phyloP scores from a whole-genome alignment of 306 rosid genomes.

The Hippophae rhamnoides region DNA sequence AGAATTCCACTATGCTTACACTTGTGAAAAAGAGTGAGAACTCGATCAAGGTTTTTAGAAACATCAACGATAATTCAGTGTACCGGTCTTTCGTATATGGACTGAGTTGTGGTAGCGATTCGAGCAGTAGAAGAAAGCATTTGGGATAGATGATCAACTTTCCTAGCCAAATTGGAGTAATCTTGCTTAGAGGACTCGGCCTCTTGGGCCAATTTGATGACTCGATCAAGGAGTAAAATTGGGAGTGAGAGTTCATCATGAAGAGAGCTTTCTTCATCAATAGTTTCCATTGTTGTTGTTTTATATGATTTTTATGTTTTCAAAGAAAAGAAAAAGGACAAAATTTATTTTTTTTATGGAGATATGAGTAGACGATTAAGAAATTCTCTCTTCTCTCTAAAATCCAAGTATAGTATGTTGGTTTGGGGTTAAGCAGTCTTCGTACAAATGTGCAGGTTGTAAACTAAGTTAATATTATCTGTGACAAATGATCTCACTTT shows the following conservation, averaged over 20 bases:
- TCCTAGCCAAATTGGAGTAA: conserved; percentile 41
- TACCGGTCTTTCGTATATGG: conserved; percentile 62
- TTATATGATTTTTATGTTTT: too few species aligned
- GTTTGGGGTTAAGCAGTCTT: too few species aligned
- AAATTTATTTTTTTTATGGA: too few species aligned
- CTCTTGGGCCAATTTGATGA: conserved; percentile 56
- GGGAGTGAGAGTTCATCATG: conserved; percentile 49
- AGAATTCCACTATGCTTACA: conserved; percentile 57
- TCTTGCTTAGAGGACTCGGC: conserved; percentile 56
- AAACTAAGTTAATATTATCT: too few species aligned
- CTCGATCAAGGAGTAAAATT: conserved; percentile 54
- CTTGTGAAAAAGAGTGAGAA: conserved; percentile 44
- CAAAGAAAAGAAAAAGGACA: too few species aligned
- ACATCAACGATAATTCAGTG: conserved; percentile 59
- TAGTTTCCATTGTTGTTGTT: conserved; percentile 29
- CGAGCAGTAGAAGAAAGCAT: conserved; percentile 57
- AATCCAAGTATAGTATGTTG: too few species aligned
- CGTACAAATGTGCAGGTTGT: too few species aligned
- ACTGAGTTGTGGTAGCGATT: conserved; percentile 30
- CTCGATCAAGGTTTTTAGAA: conserved; percentile 49
- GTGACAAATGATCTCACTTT: too few species aligned
- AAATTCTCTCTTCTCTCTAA: too few species aligned
- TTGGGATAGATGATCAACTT: conserved; percentile 48
- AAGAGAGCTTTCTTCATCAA: conserved; percentile 35
- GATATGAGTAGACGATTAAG: too few species aligned